Conservation (phyloP, 108 stramenopile species). For the Pseudonitzschia multiseries region DNA sequence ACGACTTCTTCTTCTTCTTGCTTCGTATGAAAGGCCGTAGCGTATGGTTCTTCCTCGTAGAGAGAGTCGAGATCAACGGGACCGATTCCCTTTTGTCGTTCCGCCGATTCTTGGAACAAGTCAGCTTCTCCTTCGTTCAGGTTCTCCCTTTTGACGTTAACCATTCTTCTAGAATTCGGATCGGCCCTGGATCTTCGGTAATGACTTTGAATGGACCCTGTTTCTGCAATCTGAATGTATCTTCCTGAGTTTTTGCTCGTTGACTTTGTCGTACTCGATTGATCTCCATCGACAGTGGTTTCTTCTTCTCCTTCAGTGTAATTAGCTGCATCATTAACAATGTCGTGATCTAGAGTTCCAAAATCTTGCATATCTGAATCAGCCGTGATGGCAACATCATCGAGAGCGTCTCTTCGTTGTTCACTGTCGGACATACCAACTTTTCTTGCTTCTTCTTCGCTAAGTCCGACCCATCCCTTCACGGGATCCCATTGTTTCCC, state of each 20-base stretch:
- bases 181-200: slow-evolving; percentile 20
- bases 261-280: slow-evolving; percentile 7
- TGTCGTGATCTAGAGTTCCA: slow-evolving; percentile 16
- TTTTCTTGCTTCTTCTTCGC: slow-evolving; percentile 27
- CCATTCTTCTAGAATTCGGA: slow-evolving; percentile 12
- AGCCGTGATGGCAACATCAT: slow-evolving; percentile 13
- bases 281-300: slow-evolving; percentile 13
- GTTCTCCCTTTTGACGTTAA: slow-evolving; percentile 49
- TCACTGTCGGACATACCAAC: slow-evolving; percentile 2
- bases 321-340: slow-evolving; percentile 9
- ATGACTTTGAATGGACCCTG: slow-evolving; percentile 45
- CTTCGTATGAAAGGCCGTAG: background rate
- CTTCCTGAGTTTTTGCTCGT: slow-evolving; percentile 18
- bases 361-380: slow-evolving; percentile 35
- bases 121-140: slow-evolving; percentile 39
- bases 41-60: slow-evolving; percentile 25
- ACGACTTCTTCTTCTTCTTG: background rate
- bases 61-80: slow-evolving; percentile 54
- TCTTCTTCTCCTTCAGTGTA: background rate
- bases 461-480: slow-evolving; percentile 49
- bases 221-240: slow-evolving; percentile 51
- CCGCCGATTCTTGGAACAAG: slow-evolving; percentile 27
- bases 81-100: slow-evolving; percentile 16
- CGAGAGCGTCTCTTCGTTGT: background rate
- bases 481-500: slow-evolving; percentile 67